Evolutionary conservation across 2,329 filamentous ascomycete genomes (phyloP).

Genomic region (Fusarium sp.): DNA sequence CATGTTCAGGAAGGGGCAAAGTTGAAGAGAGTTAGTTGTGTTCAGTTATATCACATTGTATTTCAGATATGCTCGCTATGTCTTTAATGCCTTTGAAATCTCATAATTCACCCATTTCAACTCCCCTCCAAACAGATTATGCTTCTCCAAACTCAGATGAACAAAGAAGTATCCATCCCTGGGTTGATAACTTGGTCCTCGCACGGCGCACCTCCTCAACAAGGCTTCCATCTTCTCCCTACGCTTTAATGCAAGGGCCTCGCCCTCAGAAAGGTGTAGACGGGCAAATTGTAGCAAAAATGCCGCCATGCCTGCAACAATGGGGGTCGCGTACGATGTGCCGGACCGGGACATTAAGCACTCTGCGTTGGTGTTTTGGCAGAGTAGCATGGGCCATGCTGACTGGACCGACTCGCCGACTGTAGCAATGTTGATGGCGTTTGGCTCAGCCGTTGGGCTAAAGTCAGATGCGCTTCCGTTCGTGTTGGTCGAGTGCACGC

Average conservation of each 20-base stretch:
- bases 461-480: constrained; percentile 16
- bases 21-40: fast-evolving
- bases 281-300: constrained; percentile 13
- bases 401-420: constrained; percentile 22
- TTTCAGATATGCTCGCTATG: background rate
- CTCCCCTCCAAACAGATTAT: constrained; percentile 18
- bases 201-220: constrained; percentile 2
- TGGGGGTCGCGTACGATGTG: constrained; percentile 20
- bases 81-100: background rate
- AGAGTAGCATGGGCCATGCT: constrained; percentile 14
- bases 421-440: constrained; percentile 12
- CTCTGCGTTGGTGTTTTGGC: background rate
- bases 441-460: constrained; percentile 9
- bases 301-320: constrained; percentile 3
- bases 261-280: background rate
- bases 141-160: constrained; percentile 4
- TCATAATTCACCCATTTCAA: background rate
- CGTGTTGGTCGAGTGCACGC: constrained; percentile 21
- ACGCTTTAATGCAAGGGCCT: background rate
- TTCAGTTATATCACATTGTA: background rate
- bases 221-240: constrained; percentile 14
- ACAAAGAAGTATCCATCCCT: constrained; percentile 15
- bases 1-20: background rate
- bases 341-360: constrained; percentile 1
- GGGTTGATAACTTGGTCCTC: background rate